Evolutionary conservation across 2,329 filamentous ascomycete genomes (phyloP), one percentile per base, ranked within the genome.

Genomic region (Aspergillus jensenii): DNA sequence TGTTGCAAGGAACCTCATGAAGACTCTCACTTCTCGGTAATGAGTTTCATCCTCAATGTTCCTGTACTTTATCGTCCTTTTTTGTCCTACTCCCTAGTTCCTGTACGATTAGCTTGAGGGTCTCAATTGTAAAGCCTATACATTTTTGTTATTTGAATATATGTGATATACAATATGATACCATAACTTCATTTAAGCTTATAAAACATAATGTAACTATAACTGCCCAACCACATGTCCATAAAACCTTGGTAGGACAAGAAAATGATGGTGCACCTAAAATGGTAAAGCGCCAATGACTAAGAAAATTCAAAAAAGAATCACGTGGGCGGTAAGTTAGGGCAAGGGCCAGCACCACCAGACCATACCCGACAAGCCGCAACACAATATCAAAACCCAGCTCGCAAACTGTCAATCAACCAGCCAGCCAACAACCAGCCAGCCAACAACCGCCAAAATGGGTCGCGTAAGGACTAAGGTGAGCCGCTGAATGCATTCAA

Each of bases 391-490:
- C 40, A 56, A 52, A 57, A 58, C 67, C 66, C 70, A 69, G 56
- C 56, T 55, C 14, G 56, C 56, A 55, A 59, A 49, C 52, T 19
- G 51, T 59, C 52, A 59, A 55, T 51, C 56, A 59, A 50, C 56
- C 56, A 59, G 70, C 64, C 62, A 65, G 59, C 65, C 64, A 72
- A 67, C 64, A 71, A 73, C 69, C 74, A 59, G 70, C 64, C 62
- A 65, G 59, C 65, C 64, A 72, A 67, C 64, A 71, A 73, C 69
- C 74, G 75, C 73, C 76, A 79, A 76, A 68, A 79, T 79, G 77
- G 77, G 77, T 78, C 77, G 77, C 73, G 77, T 79, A 70, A 73
- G 77, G 63, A 79, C 77, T 63, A 79, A 79, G 72, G 74, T 76
- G 61, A 67, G 68, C 35, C 46, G 9, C 9, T 25, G 19, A 45